Base-by-base conservation (phyloP, 768 basidiomycete genomes). In the Kwoniella europaea region DNA sequence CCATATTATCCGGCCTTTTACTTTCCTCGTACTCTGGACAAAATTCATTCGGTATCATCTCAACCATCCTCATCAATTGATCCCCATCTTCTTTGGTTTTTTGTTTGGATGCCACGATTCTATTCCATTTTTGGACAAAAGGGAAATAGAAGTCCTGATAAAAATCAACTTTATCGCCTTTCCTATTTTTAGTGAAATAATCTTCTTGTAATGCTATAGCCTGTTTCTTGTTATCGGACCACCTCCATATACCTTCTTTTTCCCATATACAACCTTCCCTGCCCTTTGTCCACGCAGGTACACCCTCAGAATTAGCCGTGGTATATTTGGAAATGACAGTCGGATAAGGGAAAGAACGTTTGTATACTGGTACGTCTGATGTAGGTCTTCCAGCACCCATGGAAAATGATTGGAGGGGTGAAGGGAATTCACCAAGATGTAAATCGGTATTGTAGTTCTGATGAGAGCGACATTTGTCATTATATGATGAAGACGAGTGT, bases 11-110 rank as follows among this genome's bases (percentile, higher is more conserved):
- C 13, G 91, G 86, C 50, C 88, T 88, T 43, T 87, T 85, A 64
- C 91, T 88, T 56, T 86, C 82, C 0, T 90, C 91, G 90, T 92
- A 97, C 0, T 89, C 88, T 1, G 88, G 74, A 0, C 93, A 94
- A 77, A 91, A 91, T 92, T 99, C 96, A 75, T 99, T 99, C 7
- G 97, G 96, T 72, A 99, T 91, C 18, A 91, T 88, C 75, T 96
- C 96, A 0, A 83, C 76, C 78, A 83, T 75, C 66, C 72, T 73
- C 71, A 68, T 67, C 52, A 63, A 16, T 53, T 27, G 29, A 42
- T 41, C 65, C 57, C 59, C 55, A 41, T 42, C 43, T 3, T 54
- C 71, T 65, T 62, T 71, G 20, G 61, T 68, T 41, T 57, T 70
- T 13, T 55, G 20, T 35, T 55, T 61, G 12, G 29, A 52, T n/a